These are phyloP conservation scores for Fusarium austroafricanum DNA, from an alignment of 2,329 filamentous ascomycete species.

Conservation along the genomic window DNA sequence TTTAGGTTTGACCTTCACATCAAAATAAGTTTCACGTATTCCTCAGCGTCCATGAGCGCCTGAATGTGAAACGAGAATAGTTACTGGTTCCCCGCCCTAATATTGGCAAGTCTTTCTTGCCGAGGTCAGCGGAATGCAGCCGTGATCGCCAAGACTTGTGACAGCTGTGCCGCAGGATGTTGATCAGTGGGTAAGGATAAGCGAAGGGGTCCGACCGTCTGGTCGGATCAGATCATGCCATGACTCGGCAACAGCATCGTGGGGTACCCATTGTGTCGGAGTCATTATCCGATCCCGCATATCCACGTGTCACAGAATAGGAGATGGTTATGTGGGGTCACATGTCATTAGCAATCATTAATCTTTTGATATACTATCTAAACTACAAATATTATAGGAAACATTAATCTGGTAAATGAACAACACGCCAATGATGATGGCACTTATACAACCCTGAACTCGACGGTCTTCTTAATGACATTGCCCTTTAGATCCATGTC, in stretches of 20 bases:
- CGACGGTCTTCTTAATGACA: slow-evolving; percentile 38
- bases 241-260: not conserved
- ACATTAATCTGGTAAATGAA: not conserved
- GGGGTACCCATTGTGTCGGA: not conserved
- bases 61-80: no score
- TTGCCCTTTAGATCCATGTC: slow-evolving; percentile 35
- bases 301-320: no score
- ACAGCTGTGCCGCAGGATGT: not conserved
- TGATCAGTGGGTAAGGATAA: not conserved
- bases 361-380: not conserved
- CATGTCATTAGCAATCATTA: not conserved
- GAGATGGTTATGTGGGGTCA: no score
- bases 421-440: not conserved
- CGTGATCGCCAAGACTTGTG: not conserved
- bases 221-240: not conserved
- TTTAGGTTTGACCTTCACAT: no score
- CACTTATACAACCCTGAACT: slow-evolving; percentile 27
- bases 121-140: not conserved
- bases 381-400: not conserved
- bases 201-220: not conserved
- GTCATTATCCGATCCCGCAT: not conserved
- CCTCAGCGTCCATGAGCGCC: no score
- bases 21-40: no score
- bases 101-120: no score
- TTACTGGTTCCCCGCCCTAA: no score